Base-by-base conservation (phyloP, 306 rosid species). In the Pterocarpus santalinus region DNA sequence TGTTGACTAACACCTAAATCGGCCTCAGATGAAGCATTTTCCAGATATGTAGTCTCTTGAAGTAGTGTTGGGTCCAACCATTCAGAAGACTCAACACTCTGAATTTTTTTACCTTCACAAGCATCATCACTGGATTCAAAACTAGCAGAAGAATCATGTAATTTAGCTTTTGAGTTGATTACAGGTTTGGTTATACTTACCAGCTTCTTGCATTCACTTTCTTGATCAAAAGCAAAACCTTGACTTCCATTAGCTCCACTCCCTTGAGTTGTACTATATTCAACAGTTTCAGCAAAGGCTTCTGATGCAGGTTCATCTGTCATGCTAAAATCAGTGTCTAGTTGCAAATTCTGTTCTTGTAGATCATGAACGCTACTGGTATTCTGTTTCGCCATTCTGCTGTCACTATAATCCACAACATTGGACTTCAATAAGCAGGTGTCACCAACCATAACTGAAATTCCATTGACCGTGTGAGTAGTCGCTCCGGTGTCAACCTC, bases 121-220 rank as follows among this genome's bases (percentile, higher is more conserved):
- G 22, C 81, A 84, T 69, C 66, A 28, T 60, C 32, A 72, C 10
- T 58, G 38, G 62, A 74, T 85, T 85, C 87, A 72, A 72, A 80
- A 66, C n/a, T 56, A 35, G 52, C 81, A 36, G 77, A 72, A 44
- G 83, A 66, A 72, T 72, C 80, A 56, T 46, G 51, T 62, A 53
- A 62, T 46, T 70, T 6, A 46, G 44, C 44, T 65, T 77, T 65
- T 76, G 82, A 76, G 44, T 82, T 56, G 0, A 52, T 13, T 34
- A 69, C 11, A 47, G 68, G 56, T 51, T 68, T 35, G 55, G 69
- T 9, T 16, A 32, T 46, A 65, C 69, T 73, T 73, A 73, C 78
- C 81, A 47, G 69, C 41, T 81, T 80, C 79, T 84, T 85, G 65
- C 67, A n/a, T 36, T 35, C 64, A 65, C 41, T 70, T 52, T 33